These are phyloP conservation scores for Xerocomus spinulosus DNA, from an alignment of 768 basidiomycete genomes.

Conservation along the genomic window DNA sequence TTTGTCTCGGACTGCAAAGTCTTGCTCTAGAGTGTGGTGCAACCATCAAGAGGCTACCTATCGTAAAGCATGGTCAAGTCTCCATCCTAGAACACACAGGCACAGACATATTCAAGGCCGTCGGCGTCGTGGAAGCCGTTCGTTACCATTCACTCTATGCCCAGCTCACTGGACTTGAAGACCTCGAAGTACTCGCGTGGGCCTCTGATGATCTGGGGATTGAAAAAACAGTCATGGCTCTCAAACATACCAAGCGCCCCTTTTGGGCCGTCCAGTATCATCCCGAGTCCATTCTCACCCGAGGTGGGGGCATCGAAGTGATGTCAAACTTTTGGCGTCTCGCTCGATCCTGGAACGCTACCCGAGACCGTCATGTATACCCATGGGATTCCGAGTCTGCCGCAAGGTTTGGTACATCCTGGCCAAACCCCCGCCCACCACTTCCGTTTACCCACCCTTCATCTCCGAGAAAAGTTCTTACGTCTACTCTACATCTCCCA, in stretches of 20 bases:
- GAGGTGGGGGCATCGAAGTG: constrained; percentile 62
- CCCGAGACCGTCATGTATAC: constrained; percentile 33
- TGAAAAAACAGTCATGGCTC: constrained; percentile 70
- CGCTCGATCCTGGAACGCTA: constrained; percentile 52
- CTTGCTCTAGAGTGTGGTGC: constrained; percentile 64
- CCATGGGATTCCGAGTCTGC: constrained; percentile 40
- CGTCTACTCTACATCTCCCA: constrained; percentile 40
- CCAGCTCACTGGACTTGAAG: constrained; percentile 39
- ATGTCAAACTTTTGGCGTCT: constrained; percentile 72
- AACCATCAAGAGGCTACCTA: constrained; percentile 48
- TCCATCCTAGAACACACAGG: constrained; percentile 58
- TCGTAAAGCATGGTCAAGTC: constrained; percentile 79
- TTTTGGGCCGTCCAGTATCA: constrained; percentile 92
- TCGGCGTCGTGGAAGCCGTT: constrained; percentile 54
- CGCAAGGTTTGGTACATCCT: constrained; percentile 44
- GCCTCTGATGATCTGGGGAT: constrained; percentile 62
- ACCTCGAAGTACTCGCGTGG: constrained; percentile 69
- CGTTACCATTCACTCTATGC: constrained; percentile 80
- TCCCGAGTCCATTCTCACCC: constrained; percentile 77
- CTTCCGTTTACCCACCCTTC: constrained; percentile 16
- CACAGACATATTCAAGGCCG: constrained; percentile 55
- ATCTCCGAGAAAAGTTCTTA: constrained; percentile 31
- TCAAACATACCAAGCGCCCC: constrained; percentile 57
- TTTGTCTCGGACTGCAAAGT: constrained; percentile 81
- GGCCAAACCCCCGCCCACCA: constrained; percentile 46